A percentile compares a stretch with the other conserved stretches of the same genome.
Evolutionary conservation across 805 yeast genomes (phyloP).

Genomic region (Peterozyma xylosa): DNA sequence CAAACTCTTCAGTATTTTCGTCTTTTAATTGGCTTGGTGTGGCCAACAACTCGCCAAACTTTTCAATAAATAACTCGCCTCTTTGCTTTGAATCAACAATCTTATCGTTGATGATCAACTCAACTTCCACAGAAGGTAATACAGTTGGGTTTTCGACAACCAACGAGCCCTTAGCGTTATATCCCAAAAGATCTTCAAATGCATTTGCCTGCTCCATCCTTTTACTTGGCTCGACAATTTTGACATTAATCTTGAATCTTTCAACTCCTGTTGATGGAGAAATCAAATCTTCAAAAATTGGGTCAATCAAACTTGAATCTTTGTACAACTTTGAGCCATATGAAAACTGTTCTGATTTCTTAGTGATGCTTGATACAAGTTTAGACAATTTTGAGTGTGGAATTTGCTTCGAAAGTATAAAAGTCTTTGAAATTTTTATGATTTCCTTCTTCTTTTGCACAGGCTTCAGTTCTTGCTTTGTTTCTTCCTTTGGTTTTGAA

Average conservation of each 20-base stretch:
- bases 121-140: constrained; percentile 25
- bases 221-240: constrained; percentile 17
- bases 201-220: constrained; percentile 8
- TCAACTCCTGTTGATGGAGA: constrained; percentile 34
- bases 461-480: constrained; percentile 16
- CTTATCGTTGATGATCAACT: constrained; percentile 27
- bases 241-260: constrained; percentile 33
- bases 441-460: constrained; percentile 17
- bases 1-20: no score
- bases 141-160: constrained; percentile 19
- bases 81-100: constrained; percentile 37
- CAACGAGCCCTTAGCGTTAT: neutral
- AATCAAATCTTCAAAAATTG: constrained; percentile 51
- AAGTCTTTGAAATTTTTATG: constrained; percentile 22
- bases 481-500: constrained; percentile 7
- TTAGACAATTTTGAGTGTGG: constrained; percentile 21
- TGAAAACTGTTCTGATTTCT: constrained; percentile 36
- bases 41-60: constrained; percentile 17
- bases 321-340: constrained; percentile 26
- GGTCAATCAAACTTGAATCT: constrained; percentile 45
- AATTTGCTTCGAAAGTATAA: constrained; percentile 19
- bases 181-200: constrained; percentile 14
- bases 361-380: constrained; percentile 36
- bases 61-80: constrained; percentile 27
- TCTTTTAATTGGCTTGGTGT: neutral